Conservation (phyloP, 306 rosid genomes). For the Cucurbita ficifolia region DNA sequence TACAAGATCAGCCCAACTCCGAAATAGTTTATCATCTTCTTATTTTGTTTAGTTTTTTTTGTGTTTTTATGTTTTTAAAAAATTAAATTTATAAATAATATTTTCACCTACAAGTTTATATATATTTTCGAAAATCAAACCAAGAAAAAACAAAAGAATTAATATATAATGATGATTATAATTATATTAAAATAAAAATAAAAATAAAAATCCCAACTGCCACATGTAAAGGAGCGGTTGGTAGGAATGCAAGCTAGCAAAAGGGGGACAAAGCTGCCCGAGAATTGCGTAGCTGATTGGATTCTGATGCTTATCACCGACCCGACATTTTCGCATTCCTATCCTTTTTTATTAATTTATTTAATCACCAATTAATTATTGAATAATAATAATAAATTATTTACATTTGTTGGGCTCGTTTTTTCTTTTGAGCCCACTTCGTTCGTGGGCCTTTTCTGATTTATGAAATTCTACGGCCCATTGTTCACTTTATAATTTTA, state of each 20-base stretch:
- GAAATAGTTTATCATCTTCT: too few relatives aligned
- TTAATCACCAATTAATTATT: too few relatives aligned
- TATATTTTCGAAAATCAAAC: too few relatives aligned
- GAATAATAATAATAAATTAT: too few relatives aligned
- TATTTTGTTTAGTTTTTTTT: too few relatives aligned
- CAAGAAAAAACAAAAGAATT: too few relatives aligned
- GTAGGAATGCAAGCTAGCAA: background rate
- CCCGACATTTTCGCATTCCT: background rate
- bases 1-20: background rate
- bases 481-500: background rate
- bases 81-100: too few relatives aligned
- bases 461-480: background rate
- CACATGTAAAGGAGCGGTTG: background rate
- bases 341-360: background rate
- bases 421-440: background rate
- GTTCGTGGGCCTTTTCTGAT: background rate
- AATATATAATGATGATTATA: too few relatives aligned
- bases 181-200: too few relatives aligned
- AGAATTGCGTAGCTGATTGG: background rate
- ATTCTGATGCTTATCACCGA: background rate
- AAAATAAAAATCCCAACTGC: background rate
- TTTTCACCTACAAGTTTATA: too few relatives aligned
- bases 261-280: background rate
- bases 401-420: background rate
- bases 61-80: too few relatives aligned